Conservation (phyloP, 257 asterid species). For the Solanum sejunctum region DNA sequence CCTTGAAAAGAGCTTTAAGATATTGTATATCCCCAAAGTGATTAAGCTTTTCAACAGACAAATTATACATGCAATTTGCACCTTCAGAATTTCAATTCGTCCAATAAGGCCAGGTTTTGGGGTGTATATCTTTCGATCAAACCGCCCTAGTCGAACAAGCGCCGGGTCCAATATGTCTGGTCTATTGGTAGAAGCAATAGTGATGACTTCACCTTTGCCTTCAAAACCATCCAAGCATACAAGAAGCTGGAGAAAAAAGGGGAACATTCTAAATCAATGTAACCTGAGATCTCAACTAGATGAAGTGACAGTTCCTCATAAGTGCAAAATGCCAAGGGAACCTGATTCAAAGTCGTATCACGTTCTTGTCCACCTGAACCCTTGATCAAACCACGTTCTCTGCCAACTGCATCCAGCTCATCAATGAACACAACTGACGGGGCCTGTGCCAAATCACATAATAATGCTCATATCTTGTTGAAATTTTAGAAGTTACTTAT, state of each 20-base stretch:
- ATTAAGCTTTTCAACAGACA: neutral
- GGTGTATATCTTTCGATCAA: constrained; percentile 76
- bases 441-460: constrained; percentile 41
- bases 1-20: neutral
- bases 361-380: constrained; percentile 99
- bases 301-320: neutral
- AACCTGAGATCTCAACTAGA: constrained; percentile 2
- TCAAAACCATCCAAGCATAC: constrained; percentile 95
- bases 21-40: neutral
- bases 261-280: constrained; percentile 9
- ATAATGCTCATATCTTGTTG: neutral
- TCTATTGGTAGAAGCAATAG: constrained; percentile 96
- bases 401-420: constrained; percentile 98
- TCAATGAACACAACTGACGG: constrained; percentile 97
- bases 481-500: neutral
- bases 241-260: constrained; percentile 64
- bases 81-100: constrained; percentile 84
- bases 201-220: constrained; percentile 95
- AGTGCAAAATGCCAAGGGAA: constrained; percentile 10
- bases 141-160: constrained; percentile 94
- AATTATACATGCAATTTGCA: constrained; percentile 10
- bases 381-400: constrained; percentile 82
- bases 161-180: constrained; percentile 98
- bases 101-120: constrained; percentile 95
- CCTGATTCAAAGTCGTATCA: constrained; percentile 98